These are phyloP conservation scores for Lentithecium fluviatile DNA, from an alignment of 495 filamentous ascomycete species.

Conservation along the genomic window DNA sequence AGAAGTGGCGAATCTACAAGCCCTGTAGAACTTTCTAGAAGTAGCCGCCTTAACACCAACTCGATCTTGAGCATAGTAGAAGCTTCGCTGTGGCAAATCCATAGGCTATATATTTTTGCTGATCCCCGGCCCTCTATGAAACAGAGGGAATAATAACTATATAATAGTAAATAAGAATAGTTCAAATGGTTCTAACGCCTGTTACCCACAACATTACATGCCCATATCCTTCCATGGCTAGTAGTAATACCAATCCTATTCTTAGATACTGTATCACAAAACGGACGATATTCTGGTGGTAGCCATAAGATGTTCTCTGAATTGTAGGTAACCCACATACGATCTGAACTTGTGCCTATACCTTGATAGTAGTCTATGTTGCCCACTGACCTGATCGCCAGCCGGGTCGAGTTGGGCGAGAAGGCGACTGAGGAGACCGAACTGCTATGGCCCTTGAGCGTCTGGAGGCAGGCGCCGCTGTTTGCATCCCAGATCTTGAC, in stretches of 20 bases:
- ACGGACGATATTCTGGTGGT: slow-evolving; percentile 22
- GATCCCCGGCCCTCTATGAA: too few species aligned
- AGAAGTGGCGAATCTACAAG: too few species aligned
- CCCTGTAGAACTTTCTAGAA: too few species aligned
- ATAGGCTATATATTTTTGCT: slow-evolving; percentile 8
- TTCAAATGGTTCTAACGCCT: background rate
- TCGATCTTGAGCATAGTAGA: background rate
- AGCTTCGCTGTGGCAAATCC: background rate
- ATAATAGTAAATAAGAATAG: slow-evolving; percentile 2
- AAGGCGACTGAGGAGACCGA: too few species aligned
- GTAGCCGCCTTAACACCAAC: too few species aligned
- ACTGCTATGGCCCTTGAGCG: too few species aligned
- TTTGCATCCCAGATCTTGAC: too few species aligned
- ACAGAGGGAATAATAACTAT: too few species aligned
- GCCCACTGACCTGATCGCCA: background rate
- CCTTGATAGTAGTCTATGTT: slow-evolving; percentile 14
- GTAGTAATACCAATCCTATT: slow-evolving; percentile 4
- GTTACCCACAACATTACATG: background rate
- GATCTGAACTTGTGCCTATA: slow-evolving; percentile 14
- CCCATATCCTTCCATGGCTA: background rate
- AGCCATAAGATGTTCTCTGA: slow-evolving; percentile 20
- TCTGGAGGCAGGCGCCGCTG: too few species aligned
- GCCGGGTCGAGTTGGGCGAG: too few species aligned
- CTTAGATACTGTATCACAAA: slow-evolving; percentile 8
- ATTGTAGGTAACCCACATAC: slow-evolving; percentile 17